phyloP scores from a whole-genome alignment of 345 rosid species.

The Carallia pectinifolia region DNA sequence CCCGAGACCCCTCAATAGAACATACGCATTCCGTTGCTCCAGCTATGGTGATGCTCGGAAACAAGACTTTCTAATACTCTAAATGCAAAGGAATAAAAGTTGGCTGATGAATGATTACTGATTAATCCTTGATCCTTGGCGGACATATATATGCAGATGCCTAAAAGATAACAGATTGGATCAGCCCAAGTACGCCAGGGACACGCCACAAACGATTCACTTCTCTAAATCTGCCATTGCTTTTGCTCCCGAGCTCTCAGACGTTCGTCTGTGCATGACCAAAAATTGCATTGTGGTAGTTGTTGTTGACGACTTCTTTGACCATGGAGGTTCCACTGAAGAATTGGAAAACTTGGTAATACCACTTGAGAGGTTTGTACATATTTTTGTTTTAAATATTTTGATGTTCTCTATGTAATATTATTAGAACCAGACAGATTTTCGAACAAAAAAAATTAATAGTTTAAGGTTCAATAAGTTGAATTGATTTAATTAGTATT shows the following conservation, averaged over 20 bases:
- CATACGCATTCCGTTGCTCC: no score
- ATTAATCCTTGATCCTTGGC: not conserved
- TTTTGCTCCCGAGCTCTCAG: slow-evolving; percentile 5
- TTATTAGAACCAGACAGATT: no score
- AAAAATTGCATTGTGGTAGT: slow-evolving; percentile 10
- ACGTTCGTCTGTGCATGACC: slow-evolving; percentile 11
- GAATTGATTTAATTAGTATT: no score
- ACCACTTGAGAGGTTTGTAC: slow-evolving; percentile 6
- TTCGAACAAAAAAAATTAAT: no score
- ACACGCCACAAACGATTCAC: slow-evolving; percentile 1
- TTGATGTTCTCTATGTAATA: not conserved
- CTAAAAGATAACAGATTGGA: slow-evolving; percentile 8
- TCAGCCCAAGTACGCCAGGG: slow-evolving; percentile 17
- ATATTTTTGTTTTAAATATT: not conserved
- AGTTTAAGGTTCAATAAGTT: no score
- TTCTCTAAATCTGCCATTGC: slow-evolving; percentile 10
- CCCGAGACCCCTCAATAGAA: no score
- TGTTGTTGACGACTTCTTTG: slow-evolving; percentile 19
- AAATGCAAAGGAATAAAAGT: not conserved
- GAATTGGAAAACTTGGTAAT: slow-evolving; percentile 13
- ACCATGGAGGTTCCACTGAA: slow-evolving; percentile 15
- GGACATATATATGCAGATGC: slow-evolving; percentile 10
- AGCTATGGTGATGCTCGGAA: no score
- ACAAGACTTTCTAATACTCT: no score
- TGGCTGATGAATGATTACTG: not conserved